Evolutionary conservation across 345 rosid genomes (phyloP).

Genomic region (Microcos paniculata): DNA sequence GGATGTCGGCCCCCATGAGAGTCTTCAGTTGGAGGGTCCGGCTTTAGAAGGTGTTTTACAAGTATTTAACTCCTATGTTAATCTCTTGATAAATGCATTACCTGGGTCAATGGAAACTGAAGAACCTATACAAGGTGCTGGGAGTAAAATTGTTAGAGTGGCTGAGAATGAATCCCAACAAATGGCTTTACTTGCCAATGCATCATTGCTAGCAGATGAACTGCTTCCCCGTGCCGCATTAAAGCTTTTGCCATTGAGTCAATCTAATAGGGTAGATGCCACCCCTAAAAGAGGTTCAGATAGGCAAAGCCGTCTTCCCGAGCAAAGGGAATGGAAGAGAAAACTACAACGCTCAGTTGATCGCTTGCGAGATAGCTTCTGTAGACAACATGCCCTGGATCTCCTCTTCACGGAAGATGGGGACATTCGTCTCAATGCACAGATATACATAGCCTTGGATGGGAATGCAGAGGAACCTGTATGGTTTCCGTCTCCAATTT

Average conservation of each 20-base stretch:
- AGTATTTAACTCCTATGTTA: constrained; percentile 65
- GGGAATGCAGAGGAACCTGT: constrained; percentile 73
- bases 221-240: constrained; percentile 78
- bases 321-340: constrained; percentile 85
- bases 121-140: constrained; percentile 55
- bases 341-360: constrained; percentile 80
- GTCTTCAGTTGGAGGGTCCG: constrained; percentile 66
- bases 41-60: constrained; percentile 80
- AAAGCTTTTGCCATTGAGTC: constrained; percentile 53
- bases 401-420: constrained; percentile 90
- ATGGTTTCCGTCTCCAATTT: constrained; percentile 87
- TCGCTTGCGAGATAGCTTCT: constrained; percentile 81
- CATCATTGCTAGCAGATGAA: constrained; percentile 81
- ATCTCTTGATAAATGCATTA: constrained; percentile 72
- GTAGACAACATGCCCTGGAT: constrained; percentile 89
- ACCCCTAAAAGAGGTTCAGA: constrained; percentile 52
- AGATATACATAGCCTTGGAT: constrained; percentile 83
- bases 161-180: constrained; percentile 88
- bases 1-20: constrained; percentile 76
- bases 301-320: constrained; percentile 66
- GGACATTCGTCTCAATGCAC: constrained; percentile 85
- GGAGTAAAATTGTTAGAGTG: constrained; percentile 59
- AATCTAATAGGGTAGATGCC: constrained; percentile 41
- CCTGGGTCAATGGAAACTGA: constrained; percentile 75
- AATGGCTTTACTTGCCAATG: constrained; percentile 79